Base-by-base conservation (phyloP, 1,139 yeast species). In the Williopsis jadinii region DNA sequence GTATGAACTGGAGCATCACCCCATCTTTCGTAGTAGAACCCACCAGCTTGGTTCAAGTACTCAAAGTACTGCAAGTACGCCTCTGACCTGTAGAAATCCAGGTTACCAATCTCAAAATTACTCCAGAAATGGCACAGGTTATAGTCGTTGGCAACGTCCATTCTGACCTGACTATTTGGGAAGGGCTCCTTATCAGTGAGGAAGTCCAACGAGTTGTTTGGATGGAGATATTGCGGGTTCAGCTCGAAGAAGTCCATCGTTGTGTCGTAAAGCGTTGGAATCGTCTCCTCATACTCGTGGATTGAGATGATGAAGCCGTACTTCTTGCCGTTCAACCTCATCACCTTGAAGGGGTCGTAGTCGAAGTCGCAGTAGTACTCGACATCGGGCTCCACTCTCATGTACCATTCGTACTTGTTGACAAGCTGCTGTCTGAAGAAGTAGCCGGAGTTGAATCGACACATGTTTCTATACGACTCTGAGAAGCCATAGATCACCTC, bases 1-100 rank as follows among this genome's bases (percentile, higher is more conserved):
- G 95, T 72, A 61, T 92, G 97, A 6, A 92, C 95, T 0, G 98
- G 97, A 0, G 97, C 97, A 64, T 92, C 98, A 4, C 98, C 98
- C 98, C 97, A 92, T 50, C 98, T 68, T 61, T 84, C 94, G 58
- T 87, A 87, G 60, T 84, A 84, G 55, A 90, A 88, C 0, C 96
- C 97, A 2, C 95, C 95, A 1, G 79, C 63, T 37, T 67, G 48
- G 56, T 87, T 94, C 42, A 90, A 66, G 59, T 70, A 72, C 14
- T 84, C 70, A 57, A 90, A 88, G 59, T 66, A 88, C n/a, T 70
- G 71, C 30, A 72, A 61, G 60, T 90, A 90, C 14, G 70, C 76
- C 40, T 82, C 74, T 39, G 88, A 73, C 46, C 96, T 68, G 66
- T 83, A 88, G 60, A 88, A 86, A 53, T 85, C 75, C 49, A 90